Evolutionary conservation across 176 grass and related monocot species (phyloP).

Genomic region (Musa itinerans): DNA sequence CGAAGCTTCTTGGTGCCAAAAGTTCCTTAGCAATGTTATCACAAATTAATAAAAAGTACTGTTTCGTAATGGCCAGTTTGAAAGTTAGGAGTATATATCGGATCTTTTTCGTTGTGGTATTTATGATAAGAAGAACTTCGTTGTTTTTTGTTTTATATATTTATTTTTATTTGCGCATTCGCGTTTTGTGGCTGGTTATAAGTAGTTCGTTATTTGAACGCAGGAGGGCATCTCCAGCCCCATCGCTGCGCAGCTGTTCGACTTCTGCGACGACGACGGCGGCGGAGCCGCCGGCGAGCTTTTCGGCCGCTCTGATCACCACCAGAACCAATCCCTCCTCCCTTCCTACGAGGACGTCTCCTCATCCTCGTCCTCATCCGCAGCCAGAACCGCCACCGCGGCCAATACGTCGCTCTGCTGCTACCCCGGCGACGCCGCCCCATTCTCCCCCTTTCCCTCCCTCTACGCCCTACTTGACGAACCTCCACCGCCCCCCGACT

Average conservation of each 20-base stretch:
- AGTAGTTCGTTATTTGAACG: neutral
- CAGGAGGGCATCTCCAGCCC: neutral
- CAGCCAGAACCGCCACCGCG: constrained; percentile 26
- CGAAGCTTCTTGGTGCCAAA: too few species aligned
- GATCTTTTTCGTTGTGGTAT: too few species aligned
- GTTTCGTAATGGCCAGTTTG: too few species aligned
- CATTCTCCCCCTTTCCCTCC: constrained; percentile 49
- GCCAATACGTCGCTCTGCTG: constrained; percentile 32
- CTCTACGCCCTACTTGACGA: constrained; percentile 42
- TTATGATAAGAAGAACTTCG: too few species aligned
- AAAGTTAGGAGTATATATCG: too few species aligned
- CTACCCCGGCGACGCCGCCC: constrained; percentile 1
- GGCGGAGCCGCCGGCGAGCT: neutral
- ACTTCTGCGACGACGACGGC: constrained; percentile 8
- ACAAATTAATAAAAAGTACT: too few species aligned
- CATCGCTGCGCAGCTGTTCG: neutral
- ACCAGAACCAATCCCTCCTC: constrained; percentile 20
- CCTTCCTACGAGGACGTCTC: constrained; percentile 42
- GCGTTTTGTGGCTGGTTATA: neutral
- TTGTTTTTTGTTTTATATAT: too few species aligned
- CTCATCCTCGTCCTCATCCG: constrained; percentile 32
- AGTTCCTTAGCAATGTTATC: too few species aligned
- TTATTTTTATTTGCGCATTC: too few species aligned
- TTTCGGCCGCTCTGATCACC: constrained; percentile 7
- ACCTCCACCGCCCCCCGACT: neutral